Base-by-base conservation (phyloP, 2,329 filamentous ascomycete species). In the Penicillium sp. region DNA sequence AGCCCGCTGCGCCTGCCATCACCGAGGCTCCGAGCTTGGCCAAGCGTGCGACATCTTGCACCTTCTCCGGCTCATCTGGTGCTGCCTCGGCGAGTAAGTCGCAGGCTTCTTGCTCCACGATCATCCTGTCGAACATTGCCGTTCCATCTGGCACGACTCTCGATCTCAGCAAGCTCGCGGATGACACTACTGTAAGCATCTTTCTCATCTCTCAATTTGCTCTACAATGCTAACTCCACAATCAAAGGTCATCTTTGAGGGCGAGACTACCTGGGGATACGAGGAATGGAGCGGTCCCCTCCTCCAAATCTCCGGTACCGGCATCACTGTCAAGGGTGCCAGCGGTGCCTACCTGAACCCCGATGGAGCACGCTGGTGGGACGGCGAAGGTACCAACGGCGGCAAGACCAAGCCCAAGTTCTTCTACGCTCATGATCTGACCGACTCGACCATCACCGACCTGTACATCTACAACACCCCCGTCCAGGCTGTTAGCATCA, bases 371-470 rank as follows among this genome's bases (percentile, higher is more conserved):
- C 71, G 76, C 34, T 88, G 83, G 82, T 89, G 86, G 87, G 86
- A 89, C 66, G 78, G 80, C 54, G 65, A 86, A 73, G 87, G 87
- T 38, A 72, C 72, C 68, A 86, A 86, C 68, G 84, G 86, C 31
- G 86, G 86, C 70, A 82, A 82, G 75, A 84, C 73, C 25, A 89
- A 89, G 81, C 87, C 87, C 63, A 85, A 88, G 78, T 86, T 88
- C 76, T 87, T 87, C 79, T 79, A 73, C 60, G 81, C 80, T 7
- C 73, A 75, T 54, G 62, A 65, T 35, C 65, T 76, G 20, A 67
- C 62, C 25, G 57, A 63, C 2, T 75, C 73, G 12, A 67, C 61
- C 14, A 75, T 75, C 64, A 70, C 57, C 7, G 65, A 70, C 6
- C 62, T 76, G 3, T 65, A 69, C 38, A 67, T 76, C 55, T 54